Evolutionary conservation across 768 basidiomycete genomes (phyloP).

Genomic region (Pisolithus tinctorius): DNA sequence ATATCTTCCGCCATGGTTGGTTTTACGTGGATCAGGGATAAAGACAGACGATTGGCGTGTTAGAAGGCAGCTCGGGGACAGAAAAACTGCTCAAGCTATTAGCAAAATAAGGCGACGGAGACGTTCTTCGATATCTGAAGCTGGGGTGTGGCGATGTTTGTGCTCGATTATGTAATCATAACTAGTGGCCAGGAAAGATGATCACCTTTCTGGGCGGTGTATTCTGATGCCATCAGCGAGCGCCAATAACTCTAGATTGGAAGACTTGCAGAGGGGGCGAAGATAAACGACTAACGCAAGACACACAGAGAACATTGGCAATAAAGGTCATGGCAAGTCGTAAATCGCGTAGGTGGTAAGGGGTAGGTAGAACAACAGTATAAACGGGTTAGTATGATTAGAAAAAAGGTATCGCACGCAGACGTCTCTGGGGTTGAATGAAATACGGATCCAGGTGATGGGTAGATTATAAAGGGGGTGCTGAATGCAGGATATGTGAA

Average conservation of each 20-base stretch:
- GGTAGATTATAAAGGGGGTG: not conserved
- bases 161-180: no score
- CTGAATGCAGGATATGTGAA: not conserved
- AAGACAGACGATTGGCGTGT: not conserved
- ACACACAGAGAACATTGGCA: not conserved
- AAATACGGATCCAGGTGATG: not conserved
- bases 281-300: no score
- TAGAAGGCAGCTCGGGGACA: not conserved
- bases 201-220: no score
- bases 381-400: constrained; percentile 7
- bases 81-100: not conserved
- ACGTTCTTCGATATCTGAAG: no score
- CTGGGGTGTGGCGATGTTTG: no score
- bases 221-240: no score
- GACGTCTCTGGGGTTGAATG: not conserved
- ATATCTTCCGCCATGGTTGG: constrained; percentile 51
- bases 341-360: not conserved
- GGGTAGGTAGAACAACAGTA: constrained; percentile 7
- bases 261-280: no score
- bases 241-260: no score
- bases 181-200: no score
- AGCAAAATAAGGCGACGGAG: not conserved
- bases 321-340: not conserved
- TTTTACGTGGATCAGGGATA: not conserved
- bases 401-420: constrained; percentile 9